Evolutionary conservation across 2,329 filamentous ascomycete species (phyloP), one percentile per base, ranked within the genome.

Genomic region (Fusarium fujikuroi): DNA sequence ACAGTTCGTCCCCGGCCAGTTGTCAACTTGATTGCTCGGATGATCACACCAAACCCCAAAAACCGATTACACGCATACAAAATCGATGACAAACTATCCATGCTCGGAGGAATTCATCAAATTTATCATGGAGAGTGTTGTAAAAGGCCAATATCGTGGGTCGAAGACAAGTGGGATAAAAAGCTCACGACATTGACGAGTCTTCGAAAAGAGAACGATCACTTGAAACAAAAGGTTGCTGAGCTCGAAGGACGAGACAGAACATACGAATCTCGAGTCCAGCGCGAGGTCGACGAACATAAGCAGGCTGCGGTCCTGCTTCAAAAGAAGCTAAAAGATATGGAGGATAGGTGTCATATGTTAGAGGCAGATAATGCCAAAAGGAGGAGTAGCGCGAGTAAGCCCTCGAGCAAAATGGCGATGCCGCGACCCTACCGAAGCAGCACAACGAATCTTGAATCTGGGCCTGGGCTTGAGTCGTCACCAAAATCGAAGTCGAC

Each of bases 121-220:
- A 81, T 85, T 9, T 87, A 87, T 68, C 85, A 87, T 69, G 80
- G 81, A 18, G 74, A 77, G 25, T 87, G 85, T 72, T 87, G 85
- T 75, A 86, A 83, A 72, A 80, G 82, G 15, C 80, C 80, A 1
- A 75, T 81, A 21, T 79, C 80, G 5, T 81, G 80, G 77, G 76
- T 83, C 9, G 80, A 81, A 69, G 77, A 81, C 37, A 80, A 77
- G 19, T 82, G 81, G 76, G 84, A 86, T 73, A 79, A 75, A 65
- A 81, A 80, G 40, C 77, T 81, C 18, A 73, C 72, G 5, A 69
- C 68, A 2, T 70, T 79, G 9, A 71, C 70, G 9, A 77, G 75
- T 21, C 78, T 85, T 14, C 76, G 74, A 40, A 74, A 74, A 7
- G 81, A 83, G 39, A 80, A 81, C 36, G 80, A 78, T 7, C 74